Base-by-base conservation (phyloP, 345 rosid genomes). In the Camelina neglecta region DNA sequence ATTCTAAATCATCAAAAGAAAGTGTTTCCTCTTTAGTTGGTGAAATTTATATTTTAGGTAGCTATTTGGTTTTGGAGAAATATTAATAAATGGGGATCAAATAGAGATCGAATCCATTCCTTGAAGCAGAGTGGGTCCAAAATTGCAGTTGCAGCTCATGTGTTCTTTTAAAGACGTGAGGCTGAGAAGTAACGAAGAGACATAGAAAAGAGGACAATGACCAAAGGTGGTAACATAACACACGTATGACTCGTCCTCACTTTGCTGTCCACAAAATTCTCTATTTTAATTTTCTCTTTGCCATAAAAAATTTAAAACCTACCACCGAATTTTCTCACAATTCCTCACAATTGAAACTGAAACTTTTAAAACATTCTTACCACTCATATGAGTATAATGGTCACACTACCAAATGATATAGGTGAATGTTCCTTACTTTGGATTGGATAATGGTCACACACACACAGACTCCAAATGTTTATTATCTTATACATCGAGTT, bases 211-310 rank as follows among this genome's bases (percentile, higher is more conserved):
- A 54, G 59, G 80, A 76, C 70, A 55, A 45, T 47, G 60, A 56
- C 80, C 66, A 76, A 69, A 76, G 80, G 80, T 70, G 71, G 70
- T 21, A 69, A 69, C 80, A 16, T 36, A 6, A 7, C 80, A 70
- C 80, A 70, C 80, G 80, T 76, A 64, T 63, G 71, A 70, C 36
- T 48, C 57, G 0, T 42, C 59, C 75, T 76, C 66, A 36, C 75
- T 63, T 70, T 70, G 58, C 21, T 76, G 18, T 70, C 80, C 80
- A 76, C 75, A 70, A 67, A 44, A 6, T 61, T 48, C 60, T 35
- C 64, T 35, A 26, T 39, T 39, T 39, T 39, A 3, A 15, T 31
- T 31, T 56, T 35, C 18, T n/a, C 69, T 45, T 55, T 3, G 8
- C 11, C 42, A 21, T 53, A 9, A 3, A 29, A 4, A 49, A 8